A percentile compares a stretch with the other conserved stretches of the same genome.
Evolutionary conservation across 345 rosid species (phyloP).

Genomic region (Lumnitzera racemosa): DNA sequence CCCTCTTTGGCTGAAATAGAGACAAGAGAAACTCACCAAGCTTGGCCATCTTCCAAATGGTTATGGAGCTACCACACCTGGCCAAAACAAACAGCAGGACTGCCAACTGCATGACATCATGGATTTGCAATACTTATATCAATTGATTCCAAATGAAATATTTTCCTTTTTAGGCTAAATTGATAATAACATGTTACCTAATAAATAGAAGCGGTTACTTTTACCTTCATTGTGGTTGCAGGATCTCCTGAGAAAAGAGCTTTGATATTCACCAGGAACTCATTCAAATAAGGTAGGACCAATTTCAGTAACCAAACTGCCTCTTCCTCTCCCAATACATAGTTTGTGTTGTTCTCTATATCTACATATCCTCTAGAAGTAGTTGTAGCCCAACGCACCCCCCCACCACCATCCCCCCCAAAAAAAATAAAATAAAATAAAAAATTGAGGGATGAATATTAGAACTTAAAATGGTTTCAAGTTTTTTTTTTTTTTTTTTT

Average conservation of each 20-base stretch:
- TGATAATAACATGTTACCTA: background rate
- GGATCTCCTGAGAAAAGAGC: slow-evolving; percentile 94
- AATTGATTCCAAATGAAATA: background rate
- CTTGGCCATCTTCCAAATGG: slow-evolving; percentile 90
- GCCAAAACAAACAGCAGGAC: slow-evolving; percentile 73
- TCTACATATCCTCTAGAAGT: slow-evolving; percentile 40
- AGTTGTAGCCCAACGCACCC: too few relatives aligned
- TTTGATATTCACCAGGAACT: slow-evolving; percentile 50
- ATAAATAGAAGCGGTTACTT: background rate
- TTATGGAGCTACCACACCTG: slow-evolving; percentile 80
- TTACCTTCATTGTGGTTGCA: slow-evolving; percentile 85
- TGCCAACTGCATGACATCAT: slow-evolving; percentile 59
- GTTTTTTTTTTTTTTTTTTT: too few relatives aligned
- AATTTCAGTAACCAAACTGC: slow-evolving; percentile 57
- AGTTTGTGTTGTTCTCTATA: slow-evolving; percentile 21
- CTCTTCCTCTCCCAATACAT: slow-evolving; percentile 76
- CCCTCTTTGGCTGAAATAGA: background rate
- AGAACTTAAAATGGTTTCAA: too few relatives aligned
- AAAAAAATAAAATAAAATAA: background rate
- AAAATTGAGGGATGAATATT: too few relatives aligned
- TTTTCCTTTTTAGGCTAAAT: too few relatives aligned
- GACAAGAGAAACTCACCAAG: slow-evolving; percentile 35
- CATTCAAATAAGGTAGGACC: slow-evolving; percentile 79
- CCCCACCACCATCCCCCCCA: background rate
- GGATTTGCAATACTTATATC: slow-evolving; percentile 15